A percentile compares a stretch with the other conserved stretches of the same genome.
Evolutionary conservation across 2,329 filamentous ascomycete genomes (phyloP).

Genomic region (Pestalotiopsis sp.): DNA sequence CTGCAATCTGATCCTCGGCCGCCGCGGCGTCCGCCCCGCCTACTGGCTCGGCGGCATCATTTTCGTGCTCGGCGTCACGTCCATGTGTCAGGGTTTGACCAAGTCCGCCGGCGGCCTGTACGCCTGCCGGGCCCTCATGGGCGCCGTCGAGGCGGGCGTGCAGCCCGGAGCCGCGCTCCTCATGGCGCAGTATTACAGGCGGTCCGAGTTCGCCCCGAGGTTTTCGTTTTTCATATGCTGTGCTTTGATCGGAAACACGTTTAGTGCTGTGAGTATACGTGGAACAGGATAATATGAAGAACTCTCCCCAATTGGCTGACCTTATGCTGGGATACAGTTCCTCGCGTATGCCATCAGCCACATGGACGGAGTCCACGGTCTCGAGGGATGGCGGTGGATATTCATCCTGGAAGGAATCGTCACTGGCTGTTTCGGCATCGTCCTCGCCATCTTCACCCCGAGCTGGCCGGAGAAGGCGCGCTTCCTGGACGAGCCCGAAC

Average conservation of each 20-base stretch:
- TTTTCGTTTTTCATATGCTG: slow-evolving; percentile 6
- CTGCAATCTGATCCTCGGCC: slow-evolving; percentile 1
- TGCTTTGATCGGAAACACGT: slow-evolving; percentile 4
- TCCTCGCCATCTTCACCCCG: slow-evolving; percentile 3
- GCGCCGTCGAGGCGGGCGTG: slow-evolving; percentile 3
- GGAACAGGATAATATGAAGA: not conserved
- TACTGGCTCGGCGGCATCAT: slow-evolving; percentile 7
- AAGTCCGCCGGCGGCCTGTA: not conserved
- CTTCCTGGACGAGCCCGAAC: not conserved
- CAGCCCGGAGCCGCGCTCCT: slow-evolving; percentile 3
- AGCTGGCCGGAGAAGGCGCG: slow-evolving; percentile 3
- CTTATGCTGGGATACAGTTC: not conserved
- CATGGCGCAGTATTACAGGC: slow-evolving; percentile 9
- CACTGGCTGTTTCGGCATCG: slow-evolving; percentile 15
- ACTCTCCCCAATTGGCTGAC: not conserved
- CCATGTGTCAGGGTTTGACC: slow-evolving; percentile 6
- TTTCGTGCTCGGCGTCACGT: not conserved
- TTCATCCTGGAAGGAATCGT: slow-evolving; percentile 23
- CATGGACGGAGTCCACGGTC: slow-evolving; percentile 25
- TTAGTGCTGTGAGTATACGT: slow-evolving; percentile 5
- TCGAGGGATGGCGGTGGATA: slow-evolving; percentile 32
- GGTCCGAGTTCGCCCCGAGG: not conserved
- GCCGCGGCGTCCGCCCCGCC: not conserved
- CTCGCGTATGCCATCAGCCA: slow-evolving; percentile 9
- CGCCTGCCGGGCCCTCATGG: slow-evolving; percentile 8